These are phyloP conservation scores for Metschnikowia gruessii DNA, from an alignment of 805 yeast species.

Conservation along the genomic window DNA sequence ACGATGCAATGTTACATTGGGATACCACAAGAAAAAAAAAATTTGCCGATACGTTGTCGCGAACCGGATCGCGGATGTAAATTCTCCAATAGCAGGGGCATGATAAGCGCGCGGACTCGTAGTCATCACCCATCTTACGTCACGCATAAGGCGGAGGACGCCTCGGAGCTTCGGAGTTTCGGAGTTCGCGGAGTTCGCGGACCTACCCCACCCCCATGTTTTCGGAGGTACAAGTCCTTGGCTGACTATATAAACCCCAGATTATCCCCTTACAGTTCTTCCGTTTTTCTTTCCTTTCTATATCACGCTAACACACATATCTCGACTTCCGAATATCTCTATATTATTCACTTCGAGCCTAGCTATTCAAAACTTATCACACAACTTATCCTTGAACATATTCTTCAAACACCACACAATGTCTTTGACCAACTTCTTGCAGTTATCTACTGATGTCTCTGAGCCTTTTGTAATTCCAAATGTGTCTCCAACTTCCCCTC, in stretches of 20 bases:
- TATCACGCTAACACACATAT: background rate
- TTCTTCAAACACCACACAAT: slow-evolving; percentile 2
- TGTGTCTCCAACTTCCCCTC: slow-evolving; percentile 53
- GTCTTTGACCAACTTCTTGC: slow-evolving; percentile 41
- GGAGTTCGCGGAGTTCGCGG: slow-evolving; percentile 16
- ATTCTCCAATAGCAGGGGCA: slow-evolving; percentile 6
- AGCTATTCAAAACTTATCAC: background rate
- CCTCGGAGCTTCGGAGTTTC: slow-evolving; percentile 15
- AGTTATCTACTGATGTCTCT: slow-evolving; percentile 52
- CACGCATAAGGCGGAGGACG: slow-evolving; percentile 6
- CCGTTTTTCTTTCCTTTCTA: too few species aligned
- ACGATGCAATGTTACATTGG: too few species aligned
- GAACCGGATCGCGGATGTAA: background rate
- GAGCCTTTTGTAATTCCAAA: slow-evolving; percentile 65
- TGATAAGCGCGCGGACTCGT: slow-evolving; percentile 10
- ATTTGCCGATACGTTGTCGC: too few species aligned
- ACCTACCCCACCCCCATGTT: slow-evolving; percentile 8
- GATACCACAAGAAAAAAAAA: too few species aligned
- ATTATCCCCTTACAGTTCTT: background rate
- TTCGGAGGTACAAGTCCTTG: slow-evolving; percentile 22
- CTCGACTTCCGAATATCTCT: background rate
- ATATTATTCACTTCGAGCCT: background rate
- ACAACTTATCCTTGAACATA: background rate
- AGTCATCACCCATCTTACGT: slow-evolving; percentile 15
- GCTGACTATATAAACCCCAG: slow-evolving; percentile 10